phyloP scores from a whole-genome alignment of 495 filamentous ascomycete species.

The Penicillium verhagenii region DNA sequence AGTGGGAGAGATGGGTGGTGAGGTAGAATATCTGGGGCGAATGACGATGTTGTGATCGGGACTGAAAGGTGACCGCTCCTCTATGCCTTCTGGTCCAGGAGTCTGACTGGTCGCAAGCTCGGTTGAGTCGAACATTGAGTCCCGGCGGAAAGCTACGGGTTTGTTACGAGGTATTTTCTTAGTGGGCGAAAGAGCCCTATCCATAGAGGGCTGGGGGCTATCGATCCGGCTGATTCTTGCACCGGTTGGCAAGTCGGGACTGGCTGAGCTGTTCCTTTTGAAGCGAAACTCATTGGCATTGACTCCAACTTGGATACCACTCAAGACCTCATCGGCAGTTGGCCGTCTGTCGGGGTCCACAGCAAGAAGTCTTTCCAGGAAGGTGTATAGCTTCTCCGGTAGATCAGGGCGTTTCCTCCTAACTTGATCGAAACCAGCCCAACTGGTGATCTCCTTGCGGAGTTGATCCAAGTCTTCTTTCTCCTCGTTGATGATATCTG shows the following conservation, averaged over 20 bases:
- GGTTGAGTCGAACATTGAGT: slow-evolving; percentile 32
- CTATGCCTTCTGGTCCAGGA: slow-evolving; percentile 17
- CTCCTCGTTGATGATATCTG: slow-evolving; percentile 84
- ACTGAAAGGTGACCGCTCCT: slow-evolving; percentile 21
- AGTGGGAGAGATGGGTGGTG: slow-evolving; percentile 25
- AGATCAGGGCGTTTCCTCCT: slow-evolving; percentile 73
- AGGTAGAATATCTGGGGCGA: slow-evolving; percentile 31
- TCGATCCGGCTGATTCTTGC: slow-evolving; percentile 59
- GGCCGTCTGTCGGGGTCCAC: slow-evolving; percentile 76
- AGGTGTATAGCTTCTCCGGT: slow-evolving; percentile 80
- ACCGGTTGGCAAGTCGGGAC: slow-evolving; percentile 54
- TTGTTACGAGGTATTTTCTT: slow-evolving; percentile 25
- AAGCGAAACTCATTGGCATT: slow-evolving; percentile 56
- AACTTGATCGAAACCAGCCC: slow-evolving; percentile 82
- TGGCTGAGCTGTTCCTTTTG: slow-evolving; percentile 43
- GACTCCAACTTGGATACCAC: slow-evolving; percentile 70
- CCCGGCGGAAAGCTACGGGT: slow-evolving; percentile 27
- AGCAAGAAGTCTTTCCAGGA: slow-evolving; percentile 76
- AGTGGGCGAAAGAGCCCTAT: slow-evolving; percentile 32
- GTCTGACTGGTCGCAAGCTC: slow-evolving; percentile 19
- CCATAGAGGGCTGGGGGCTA: slow-evolving; percentile 31
- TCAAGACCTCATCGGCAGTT: slow-evolving; percentile 83
- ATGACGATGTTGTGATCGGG: slow-evolving; percentile 41
- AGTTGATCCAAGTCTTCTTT: slow-evolving; percentile 85
- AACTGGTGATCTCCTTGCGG: slow-evolving; percentile 80